phyloP scores from a whole-genome alignment of 2,329 filamentous ascomycete species.

The Colletotrichum lini region DNA sequence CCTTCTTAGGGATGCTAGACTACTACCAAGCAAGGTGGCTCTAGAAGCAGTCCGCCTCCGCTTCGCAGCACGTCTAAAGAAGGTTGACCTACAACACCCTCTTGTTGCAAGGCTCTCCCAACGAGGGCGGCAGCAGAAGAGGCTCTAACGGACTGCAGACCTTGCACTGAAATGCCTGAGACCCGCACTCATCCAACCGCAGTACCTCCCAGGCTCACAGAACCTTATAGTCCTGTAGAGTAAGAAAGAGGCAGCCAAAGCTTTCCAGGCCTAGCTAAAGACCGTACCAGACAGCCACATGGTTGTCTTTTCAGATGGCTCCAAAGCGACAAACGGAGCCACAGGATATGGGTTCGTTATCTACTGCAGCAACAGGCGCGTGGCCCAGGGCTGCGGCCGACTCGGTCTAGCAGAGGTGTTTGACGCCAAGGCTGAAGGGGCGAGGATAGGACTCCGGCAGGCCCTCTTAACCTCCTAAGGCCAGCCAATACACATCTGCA shows the following conservation, averaged over 20 bases:
- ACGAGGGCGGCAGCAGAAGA: not conserved
- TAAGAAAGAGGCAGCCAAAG: not conserved
- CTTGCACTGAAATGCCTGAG: not conserved
- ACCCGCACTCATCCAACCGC: not conserved
- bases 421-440: not conserved
- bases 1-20: not conserved
- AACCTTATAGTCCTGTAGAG: not conserved
- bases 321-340: not conserved
- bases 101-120: not conserved
- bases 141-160: not conserved
- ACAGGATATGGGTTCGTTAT: not conserved
- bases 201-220: not conserved
- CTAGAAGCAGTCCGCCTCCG: not conserved
- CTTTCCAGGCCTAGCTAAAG: not conserved
- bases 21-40: not conserved
- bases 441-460: not conserved
- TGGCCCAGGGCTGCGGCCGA: not conserved
- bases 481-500: not conserved
- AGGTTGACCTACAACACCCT: not conserved
- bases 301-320: not conserved
- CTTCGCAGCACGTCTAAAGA: not conserved
- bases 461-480: not conserved
- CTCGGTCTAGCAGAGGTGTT: conserved; percentile 1
- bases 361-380: not conserved
- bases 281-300: not conserved